Evolutionary conservation across 805 yeast genomes (phyloP).

Genomic region (Schizosaccharomyces cryophilus): DNA sequence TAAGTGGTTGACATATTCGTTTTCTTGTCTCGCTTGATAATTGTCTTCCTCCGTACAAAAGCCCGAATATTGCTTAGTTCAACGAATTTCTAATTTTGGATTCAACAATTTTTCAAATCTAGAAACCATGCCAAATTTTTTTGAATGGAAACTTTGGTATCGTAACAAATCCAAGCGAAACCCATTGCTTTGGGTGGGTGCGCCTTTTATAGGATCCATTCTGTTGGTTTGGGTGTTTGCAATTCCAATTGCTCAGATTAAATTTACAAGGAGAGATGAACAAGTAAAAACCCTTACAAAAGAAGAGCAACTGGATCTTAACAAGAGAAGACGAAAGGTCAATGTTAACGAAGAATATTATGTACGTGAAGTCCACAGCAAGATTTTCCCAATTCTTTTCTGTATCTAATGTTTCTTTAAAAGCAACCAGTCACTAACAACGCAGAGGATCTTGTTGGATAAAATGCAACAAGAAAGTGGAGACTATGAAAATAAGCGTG

Average conservation of each 20-base stretch:
- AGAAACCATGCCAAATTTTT: background rate
- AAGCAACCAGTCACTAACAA: background rate
- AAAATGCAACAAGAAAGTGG: background rate
- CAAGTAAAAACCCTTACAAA: background rate
- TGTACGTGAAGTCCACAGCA: background rate
- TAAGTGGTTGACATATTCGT: too few species aligned
- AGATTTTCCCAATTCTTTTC: background rate
- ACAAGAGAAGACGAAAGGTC: background rate
- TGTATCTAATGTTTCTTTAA: too few species aligned
- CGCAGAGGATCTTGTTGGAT: background rate
- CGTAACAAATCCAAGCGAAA: background rate
- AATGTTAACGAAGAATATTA: background rate
- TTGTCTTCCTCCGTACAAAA: too few species aligned
- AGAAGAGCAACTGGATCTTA: background rate
- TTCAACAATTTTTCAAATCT: too few species aligned
- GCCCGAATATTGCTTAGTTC: too few species aligned
- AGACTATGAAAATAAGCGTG: background rate
- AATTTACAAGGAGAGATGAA: background rate
- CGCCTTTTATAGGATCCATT: background rate
- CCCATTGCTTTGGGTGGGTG: background rate
- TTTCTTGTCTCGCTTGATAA: too few species aligned
- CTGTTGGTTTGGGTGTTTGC: background rate
- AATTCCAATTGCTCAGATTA: background rate
- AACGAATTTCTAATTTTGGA: too few species aligned
- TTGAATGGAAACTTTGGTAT: background rate